Base-by-base conservation (phyloP, 352 stramenopile species). In the Globisporangium emineosum region DNA sequence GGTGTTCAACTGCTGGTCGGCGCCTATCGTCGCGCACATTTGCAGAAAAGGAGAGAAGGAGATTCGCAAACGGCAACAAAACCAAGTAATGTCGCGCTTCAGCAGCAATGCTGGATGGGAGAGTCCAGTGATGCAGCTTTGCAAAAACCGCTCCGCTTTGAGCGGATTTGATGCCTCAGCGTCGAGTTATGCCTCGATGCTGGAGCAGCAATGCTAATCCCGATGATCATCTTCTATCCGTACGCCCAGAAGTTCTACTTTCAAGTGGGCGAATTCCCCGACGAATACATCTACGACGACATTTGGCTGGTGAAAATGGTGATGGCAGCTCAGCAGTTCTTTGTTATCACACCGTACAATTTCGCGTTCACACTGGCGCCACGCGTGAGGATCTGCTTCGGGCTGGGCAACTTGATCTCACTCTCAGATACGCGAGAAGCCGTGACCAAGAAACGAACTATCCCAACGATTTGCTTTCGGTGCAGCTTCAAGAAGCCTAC, bases 361-460 rank as follows among this genome's bases (percentile, higher is more conserved):
- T 59, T 59, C 21, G 9, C 71, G 15, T 64, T 56, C 58, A 75
- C 55, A 53, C 62, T 75, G 19, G 51, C 67, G 8, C 65, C 68
- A 5, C 64, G n/a, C 23, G 23, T 53, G 21, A 23, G 23, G 47
- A 53, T 53, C 23, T 53, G 32, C 47, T 15, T 33, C 12, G 47
- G 47, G n/a, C 47, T 53, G 10, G 47, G 47, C 47, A 69, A 15
- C 17, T 68, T 29, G 29, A 57, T 57, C 17, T 37, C n/a, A 2
- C 51, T 57, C 15, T 43, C 51, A 5, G 51, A 57, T 19, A 57
- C 51, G 6, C 51, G 51, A 5, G 32, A 35, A 7, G 15, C 42
- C 9, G 9, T 25, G 17, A 7, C 23, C 51, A 57, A 42, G 29
- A 42, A 57, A 19, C 29, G 17, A 19, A 43, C 30, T 0, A 13